A percentile compares a stretch with the other conserved stretches of the same genome.
Conservation (phyloP, 768 basidiomycete species). For the Psilocybe sp. region DNA sequence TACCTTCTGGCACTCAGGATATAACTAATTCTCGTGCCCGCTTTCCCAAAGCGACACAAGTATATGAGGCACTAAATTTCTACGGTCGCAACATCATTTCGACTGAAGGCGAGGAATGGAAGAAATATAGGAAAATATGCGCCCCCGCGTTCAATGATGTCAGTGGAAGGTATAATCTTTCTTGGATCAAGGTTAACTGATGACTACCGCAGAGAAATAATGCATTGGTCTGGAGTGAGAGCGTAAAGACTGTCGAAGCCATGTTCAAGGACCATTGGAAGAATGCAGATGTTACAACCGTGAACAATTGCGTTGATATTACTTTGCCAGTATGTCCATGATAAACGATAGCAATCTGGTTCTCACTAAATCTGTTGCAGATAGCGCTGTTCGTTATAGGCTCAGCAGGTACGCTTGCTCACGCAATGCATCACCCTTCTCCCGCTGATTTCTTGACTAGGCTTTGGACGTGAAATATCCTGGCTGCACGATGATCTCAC, state of each 20-base stretch:
- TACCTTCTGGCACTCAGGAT: conserved; percentile 33
- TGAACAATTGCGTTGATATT: conserved; percentile 48
- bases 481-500: conserved; percentile 39
- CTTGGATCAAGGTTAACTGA: not conserved
- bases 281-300: conserved; percentile 31
- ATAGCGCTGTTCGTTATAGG: conserved; percentile 56
- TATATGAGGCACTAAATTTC: conserved; percentile 42
- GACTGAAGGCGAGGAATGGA: conserved; percentile 65
- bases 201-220: conserved; percentile 35
- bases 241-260: conserved; percentile 36
- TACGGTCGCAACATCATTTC: conserved; percentile 66
- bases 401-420: conserved; percentile 41
- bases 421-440: not conserved
- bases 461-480: conserved; percentile 49
- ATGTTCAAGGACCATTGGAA: conserved; percentile 50
- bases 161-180: conserved; percentile 8
- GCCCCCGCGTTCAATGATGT: conserved; percentile 69
- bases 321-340: conserved; percentile 45
- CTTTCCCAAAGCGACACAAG: conserved; percentile 54
- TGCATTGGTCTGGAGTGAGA: conserved; percentile 47
- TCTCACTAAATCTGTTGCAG: conserved; percentile 25
- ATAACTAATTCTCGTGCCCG: conserved; percentile 43
- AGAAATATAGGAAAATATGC: conserved; percentile 57
- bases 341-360: not conserved
- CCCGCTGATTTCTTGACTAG: conserved; percentile 19